Percentiles rank a stretch among this genome's conserved stretches.
Conservation (phyloP, 768 basidiomycete species). For the Mycena epipterygia region DNA sequence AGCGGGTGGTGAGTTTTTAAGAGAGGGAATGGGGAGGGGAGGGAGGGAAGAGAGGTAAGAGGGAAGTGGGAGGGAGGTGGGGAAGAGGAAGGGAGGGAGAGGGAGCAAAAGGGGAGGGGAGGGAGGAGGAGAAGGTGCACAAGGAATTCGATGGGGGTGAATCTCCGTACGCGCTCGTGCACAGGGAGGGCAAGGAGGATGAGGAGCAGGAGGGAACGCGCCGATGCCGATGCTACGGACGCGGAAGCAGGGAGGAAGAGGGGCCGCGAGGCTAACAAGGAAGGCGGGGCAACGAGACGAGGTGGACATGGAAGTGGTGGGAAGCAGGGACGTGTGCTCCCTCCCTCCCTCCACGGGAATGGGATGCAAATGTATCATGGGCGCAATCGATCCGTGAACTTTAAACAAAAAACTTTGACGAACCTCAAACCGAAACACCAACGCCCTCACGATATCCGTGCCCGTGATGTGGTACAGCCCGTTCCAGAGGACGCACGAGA, state of each 20-base stretch:
- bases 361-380: no score
- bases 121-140: not conserved
- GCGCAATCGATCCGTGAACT: no score
- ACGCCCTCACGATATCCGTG: conserved; percentile 94
- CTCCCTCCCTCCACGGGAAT: not conserved
- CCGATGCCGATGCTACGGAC: no score
- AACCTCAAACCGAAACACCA: conserved; percentile 94
- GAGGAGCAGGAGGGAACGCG: not conserved
- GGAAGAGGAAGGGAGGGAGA: not conserved
- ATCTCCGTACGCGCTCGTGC: no score
- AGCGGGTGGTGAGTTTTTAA: not conserved
- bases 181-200: not conserved
- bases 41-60: conserved; percentile 23
- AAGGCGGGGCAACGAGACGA: no score
- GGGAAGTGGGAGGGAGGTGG: conserved; percentile 2
- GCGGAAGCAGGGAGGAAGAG: no score
- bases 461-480: conserved; percentile 95
- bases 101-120: no score
- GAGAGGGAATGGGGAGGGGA: not conserved
- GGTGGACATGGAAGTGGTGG: no score
- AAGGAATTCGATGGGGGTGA: no score
- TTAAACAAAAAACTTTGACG: conserved; percentile 41
- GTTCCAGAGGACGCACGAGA: conserved; percentile 93
- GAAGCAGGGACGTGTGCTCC: no score
- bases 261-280: no score